Evolutionary conservation across 164 flowering plant genomes (phyloP).

Genomic region (Piper betle): DNA sequence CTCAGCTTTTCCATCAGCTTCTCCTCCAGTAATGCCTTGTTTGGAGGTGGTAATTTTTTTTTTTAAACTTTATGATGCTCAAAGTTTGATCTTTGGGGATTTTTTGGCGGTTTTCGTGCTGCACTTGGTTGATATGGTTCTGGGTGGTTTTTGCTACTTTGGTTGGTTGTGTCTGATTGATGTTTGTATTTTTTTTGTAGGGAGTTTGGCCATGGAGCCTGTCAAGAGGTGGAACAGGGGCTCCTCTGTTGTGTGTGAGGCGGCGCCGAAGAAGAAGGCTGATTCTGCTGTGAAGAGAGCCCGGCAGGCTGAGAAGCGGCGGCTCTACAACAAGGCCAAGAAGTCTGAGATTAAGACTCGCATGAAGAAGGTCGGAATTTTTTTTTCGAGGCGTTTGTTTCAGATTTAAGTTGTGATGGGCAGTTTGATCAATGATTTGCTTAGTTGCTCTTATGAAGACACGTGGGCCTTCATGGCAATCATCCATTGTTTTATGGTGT

Average conservation of each 20-base stretch:
- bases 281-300: slow-evolving; percentile 90
- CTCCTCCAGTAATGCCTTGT: slow-evolving; percentile 13
- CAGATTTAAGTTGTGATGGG: too few relatives aligned
- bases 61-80: background rate
- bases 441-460: background rate
- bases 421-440: background rate
- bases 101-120: background rate
- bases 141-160: background rate
- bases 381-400: too few relatives aligned
- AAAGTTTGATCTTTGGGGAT: background rate
- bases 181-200: slow-evolving; percentile 15
- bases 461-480: background rate
- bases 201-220: slow-evolving; percentile 28
- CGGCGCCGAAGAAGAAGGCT: slow-evolving; percentile 38
- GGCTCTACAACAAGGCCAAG: slow-evolving; percentile 52
- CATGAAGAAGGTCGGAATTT: slow-evolving; percentile 71
- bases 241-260: slow-evolving; percentile 73
- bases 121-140: background rate
- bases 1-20: slow-evolving; percentile 43
- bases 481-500: background rate
- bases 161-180: background rate
- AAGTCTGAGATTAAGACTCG: slow-evolving; percentile 78
- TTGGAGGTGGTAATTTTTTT: background rate
- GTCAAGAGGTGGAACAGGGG: slow-evolving; percentile 24
- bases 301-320: slow-evolving; percentile 85